Evolutionary conservation across 129 eudicot species (phyloP).

Genomic region (Gnaphalium uliginosum): DNA sequence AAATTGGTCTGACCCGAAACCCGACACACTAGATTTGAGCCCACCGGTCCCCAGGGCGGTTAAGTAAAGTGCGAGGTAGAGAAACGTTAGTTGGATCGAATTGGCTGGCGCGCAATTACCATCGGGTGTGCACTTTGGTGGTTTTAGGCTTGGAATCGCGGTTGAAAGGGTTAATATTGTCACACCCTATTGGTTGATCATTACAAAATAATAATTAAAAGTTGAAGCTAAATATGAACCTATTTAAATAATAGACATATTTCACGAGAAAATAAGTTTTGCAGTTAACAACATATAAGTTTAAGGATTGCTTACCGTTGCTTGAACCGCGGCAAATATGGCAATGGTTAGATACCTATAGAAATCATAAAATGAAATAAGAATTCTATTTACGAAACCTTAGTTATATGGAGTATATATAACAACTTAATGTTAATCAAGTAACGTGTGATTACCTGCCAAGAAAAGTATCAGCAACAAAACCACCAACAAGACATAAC

Average conservation of each 20-base stretch:
- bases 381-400: neutral
- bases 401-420: neutral
- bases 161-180: neutral
- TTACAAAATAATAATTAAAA: neutral
- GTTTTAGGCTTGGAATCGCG: neutral
- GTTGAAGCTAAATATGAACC: neutral
- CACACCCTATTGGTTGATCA: neutral
- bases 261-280: no score
- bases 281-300: neutral
- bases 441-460: conserved; percentile 49
- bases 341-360: neutral
- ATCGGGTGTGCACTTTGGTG: conserved; percentile 43
- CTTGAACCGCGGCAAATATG: neutral
- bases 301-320: neutral
- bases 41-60: conserved; percentile 97
- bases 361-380: conserved; percentile 8
- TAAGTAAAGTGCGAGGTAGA: conserved; percentile 65
- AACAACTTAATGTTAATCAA: neutral
- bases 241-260: no score
- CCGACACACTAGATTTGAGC: conserved; percentile 84
- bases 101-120: conserved; percentile 50
- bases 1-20: conserved; percentile 89
- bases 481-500: conserved; percentile 87
- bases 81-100: conserved; percentile 48
- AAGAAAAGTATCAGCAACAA: conserved; percentile 78